These are phyloP conservation scores for Apophysomyces trapeziformis DNA, from an alignment of 371 early-diverging fungal species.

Conservation along the genomic window DNA sequence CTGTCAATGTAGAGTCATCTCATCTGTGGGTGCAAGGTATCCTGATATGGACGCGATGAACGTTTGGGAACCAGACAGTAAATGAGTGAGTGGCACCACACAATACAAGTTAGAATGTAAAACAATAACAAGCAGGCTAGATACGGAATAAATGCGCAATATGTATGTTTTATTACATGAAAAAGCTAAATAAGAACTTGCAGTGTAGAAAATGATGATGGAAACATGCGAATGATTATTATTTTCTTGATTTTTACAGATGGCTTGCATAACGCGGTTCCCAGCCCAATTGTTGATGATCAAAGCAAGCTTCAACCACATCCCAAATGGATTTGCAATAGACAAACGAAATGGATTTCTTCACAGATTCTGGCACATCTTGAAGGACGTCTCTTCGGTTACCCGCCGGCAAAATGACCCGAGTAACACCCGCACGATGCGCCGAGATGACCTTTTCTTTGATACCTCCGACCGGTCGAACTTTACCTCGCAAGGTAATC, in stretches of 20 bases:
- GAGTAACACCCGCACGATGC: constrained; percentile 73
- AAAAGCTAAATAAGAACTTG: neutral
- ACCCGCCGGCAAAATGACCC: constrained; percentile 56
- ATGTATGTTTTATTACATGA: too few species aligned
- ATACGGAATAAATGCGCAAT: too few species aligned
- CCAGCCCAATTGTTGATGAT: constrained; percentile 12
- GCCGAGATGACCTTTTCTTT: constrained; percentile 89
- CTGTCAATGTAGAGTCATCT: too few species aligned
- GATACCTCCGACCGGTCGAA: constrained; percentile 87
- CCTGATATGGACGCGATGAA: too few species aligned
- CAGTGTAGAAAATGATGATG: neutral
- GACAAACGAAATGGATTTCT: constrained; percentile 65
- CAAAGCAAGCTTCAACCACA: constrained; percentile 67
- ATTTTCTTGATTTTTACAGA: constrained; percentile 23
- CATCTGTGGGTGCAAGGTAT: too few species aligned
- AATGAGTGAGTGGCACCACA: too few species aligned
- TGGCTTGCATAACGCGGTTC: constrained; percentile 27
- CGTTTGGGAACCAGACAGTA: too few species aligned
- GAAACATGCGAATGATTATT: neutral
- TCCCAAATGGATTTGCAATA: constrained; percentile 71
- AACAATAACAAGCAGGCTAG: too few species aligned
- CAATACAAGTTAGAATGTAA: too few species aligned
- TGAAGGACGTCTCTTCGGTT: constrained; percentile 61
- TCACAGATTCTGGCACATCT: constrained; percentile 67
- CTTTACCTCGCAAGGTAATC: constrained; percentile 80